Conservation (phyloP, 208 protist species). For the Crithidia bombi region DNA sequence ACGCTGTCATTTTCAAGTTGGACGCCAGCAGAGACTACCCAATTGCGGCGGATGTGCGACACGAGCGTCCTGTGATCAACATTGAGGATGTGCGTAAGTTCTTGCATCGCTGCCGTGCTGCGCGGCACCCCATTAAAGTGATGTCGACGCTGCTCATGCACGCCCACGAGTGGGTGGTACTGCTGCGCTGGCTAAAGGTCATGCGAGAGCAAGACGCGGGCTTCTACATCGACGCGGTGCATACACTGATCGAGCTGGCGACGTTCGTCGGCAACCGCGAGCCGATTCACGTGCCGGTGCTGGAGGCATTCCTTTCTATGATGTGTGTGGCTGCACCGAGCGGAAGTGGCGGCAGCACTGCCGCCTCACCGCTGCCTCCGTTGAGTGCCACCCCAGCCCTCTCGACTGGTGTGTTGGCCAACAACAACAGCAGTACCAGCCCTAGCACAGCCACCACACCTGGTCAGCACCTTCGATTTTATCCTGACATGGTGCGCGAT, state of each 20-base stretch:
- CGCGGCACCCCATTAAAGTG: slow-evolving; percentile 59
- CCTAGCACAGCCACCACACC: neutral
- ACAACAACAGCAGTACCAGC: neutral
- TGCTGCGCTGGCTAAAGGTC: slow-evolving; percentile 62
- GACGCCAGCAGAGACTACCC: slow-evolving; percentile 83
- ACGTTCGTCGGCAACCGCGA: slow-evolving; percentile 88
- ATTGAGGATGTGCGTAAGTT: slow-evolving; percentile 73
- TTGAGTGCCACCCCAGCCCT: too few relatives aligned
- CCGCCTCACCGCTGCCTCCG: neutral
- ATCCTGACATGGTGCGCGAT: slow-evolving; percentile 61
- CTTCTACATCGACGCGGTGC: slow-evolving; percentile 56
- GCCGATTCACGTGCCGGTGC: slow-evolving; percentile 78
- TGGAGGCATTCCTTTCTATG: slow-evolving; percentile 67
- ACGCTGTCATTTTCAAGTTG: slow-evolving; percentile 78
- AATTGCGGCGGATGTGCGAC: slow-evolving; percentile 80
- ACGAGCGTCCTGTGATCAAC: slow-evolving; percentile 62
- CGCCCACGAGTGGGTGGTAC: slow-evolving; percentile 73
- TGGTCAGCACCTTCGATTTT: slow-evolving; percentile 41
- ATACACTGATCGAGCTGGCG: slow-evolving; percentile 73
- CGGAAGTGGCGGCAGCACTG: slow-evolving; percentile 5
- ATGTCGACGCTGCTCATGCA: slow-evolving; percentile 85
- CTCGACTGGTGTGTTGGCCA: too few relatives aligned
- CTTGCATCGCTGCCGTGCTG: slow-evolving; percentile 59
- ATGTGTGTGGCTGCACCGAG: slow-evolving; percentile 5
- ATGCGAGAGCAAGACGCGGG: slow-evolving; percentile 31